These are phyloP conservation scores for Microcyclosporella mali DNA, from an alignment of 2,329 filamentous ascomycete genomes.

Conservation along the genomic window DNA sequence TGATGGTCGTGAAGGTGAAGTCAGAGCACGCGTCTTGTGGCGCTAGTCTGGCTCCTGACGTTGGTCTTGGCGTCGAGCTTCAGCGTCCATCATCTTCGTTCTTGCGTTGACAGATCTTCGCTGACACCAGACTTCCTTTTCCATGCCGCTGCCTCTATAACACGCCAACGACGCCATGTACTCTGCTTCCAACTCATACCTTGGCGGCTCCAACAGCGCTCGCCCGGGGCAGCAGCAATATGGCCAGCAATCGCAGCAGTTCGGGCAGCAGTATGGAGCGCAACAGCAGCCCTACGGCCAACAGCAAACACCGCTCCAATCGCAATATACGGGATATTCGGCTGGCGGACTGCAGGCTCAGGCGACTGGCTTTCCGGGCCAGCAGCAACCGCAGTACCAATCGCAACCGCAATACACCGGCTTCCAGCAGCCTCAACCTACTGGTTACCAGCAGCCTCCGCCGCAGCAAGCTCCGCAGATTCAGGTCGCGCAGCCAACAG, in stretches of 20 bases:
- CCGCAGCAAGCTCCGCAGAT: conserved; percentile 21
- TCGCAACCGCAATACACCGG: conserved; percentile 37
- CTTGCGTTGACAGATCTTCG: too few relatives aligned
- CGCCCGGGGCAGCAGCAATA: conserved; percentile 59
- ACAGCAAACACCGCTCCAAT: conserved; percentile 50
- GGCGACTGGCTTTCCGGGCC: conserved; percentile 29
- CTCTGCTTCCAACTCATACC: conserved; percentile 78
- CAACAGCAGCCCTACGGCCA: conserved; percentile 52
- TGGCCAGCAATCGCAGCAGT: conserved; percentile 44
- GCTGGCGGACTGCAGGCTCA: conserved; percentile 33
- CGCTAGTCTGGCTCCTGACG: not conserved
- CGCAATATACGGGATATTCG: conserved; percentile 63
- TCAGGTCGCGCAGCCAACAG: conserved; percentile 28
- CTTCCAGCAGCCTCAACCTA: conserved; percentile 39
- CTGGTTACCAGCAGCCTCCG: conserved; percentile 49
- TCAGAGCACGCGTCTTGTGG: not conserved
- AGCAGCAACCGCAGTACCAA: conserved; percentile 31
- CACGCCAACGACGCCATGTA: conserved; percentile 57
- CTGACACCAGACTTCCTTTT: not conserved
- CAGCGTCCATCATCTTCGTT: not conserved
- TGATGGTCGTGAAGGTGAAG: too few relatives aligned
- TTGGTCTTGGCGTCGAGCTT: not conserved
- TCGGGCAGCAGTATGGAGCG: not conserved
- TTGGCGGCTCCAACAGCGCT: conserved; percentile 71
- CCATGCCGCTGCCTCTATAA: not conserved